Evolutionary conservation across 2,329 filamentous ascomycete genomes (phyloP).

Genomic region (Aureobasidium sp.): DNA sequence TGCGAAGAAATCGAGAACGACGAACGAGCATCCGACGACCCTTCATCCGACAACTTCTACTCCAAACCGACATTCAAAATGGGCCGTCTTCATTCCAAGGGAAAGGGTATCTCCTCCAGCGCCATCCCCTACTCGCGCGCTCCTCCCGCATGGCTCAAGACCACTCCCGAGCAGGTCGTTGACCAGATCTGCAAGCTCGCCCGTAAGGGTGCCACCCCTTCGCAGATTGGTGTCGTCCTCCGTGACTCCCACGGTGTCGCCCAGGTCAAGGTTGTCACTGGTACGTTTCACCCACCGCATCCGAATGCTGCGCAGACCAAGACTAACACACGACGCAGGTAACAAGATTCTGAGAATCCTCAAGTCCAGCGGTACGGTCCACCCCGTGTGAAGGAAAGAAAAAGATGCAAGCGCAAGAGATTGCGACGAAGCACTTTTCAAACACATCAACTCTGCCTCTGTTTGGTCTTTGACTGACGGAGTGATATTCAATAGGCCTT

Average conservation of each 20-base stretch:
- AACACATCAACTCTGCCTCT: slow-evolving; percentile 30
- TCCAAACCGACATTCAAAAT: slow-evolving; percentile 46
- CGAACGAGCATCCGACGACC: slow-evolving; percentile 14
- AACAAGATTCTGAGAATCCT: slow-evolving; percentile 99
- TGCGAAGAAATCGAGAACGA: slow-evolving; percentile 1
- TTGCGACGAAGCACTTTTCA: slow-evolving; percentile 8
- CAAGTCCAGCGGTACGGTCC: slow-evolving; percentile 85
- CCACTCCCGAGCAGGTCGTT: slow-evolving; percentile 94
- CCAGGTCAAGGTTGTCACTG: slow-evolving; percentile 95
- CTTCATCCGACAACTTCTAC: slow-evolving; percentile 10
- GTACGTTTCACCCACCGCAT: slow-evolving; percentile 44
- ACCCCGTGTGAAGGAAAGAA: slow-evolving; percentile 30
- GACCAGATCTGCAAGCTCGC: slow-evolving; percentile 99
- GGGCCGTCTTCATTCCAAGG: slow-evolving; percentile 98
- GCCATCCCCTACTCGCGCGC: slow-evolving; percentile 95
- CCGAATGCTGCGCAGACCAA: background rate
- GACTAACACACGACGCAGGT: slow-evolving; percentile 44
- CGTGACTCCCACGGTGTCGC: slow-evolving; percentile 97
- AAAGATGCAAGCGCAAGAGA: slow-evolving; percentile 16
- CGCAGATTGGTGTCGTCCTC: slow-evolving; percentile 97
- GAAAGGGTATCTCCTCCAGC: slow-evolving; percentile 97
- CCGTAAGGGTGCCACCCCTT: slow-evolving; percentile 96
- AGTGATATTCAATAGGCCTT: slow-evolving; percentile 63
- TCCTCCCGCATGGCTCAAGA: slow-evolving; percentile 94
- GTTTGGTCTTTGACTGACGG: slow-evolving; percentile 36